Evolutionary conservation across 2,329 filamentous ascomycete species (phyloP).

Genomic region (Fusarium dlaminii): DNA sequence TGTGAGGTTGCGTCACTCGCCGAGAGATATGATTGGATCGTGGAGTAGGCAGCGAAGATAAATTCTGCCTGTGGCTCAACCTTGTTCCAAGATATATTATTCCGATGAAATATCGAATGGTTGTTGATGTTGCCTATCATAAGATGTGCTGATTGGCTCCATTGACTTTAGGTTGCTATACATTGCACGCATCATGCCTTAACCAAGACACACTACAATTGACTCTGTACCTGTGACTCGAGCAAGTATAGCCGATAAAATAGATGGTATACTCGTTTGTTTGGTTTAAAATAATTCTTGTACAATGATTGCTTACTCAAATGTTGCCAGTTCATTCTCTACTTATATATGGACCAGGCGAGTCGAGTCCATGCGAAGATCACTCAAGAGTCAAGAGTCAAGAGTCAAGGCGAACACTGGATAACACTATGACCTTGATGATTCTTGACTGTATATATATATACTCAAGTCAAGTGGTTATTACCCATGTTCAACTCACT

Average conservation of each 20-base stretch:
- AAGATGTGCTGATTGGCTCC: neutral
- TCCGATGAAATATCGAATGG: neutral
- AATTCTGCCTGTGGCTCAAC: neutral
- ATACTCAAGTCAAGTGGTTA: too few relatives aligned
- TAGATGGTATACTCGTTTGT: neutral
- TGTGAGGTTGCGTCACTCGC: neutral
- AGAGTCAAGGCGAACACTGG: neutral
- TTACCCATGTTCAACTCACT: neutral
- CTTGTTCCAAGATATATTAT: neutral
- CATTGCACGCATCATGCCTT: neutral
- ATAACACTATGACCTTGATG: accelerated
- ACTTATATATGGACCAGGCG: neutral
- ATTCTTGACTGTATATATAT: too few relatives aligned
- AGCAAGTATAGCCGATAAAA: neutral
- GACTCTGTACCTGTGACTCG: neutral
- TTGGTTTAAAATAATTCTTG: too few relatives aligned
- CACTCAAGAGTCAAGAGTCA: neutral
- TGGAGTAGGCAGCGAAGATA: neutral
- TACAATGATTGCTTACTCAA: neutral
- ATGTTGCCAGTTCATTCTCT: neutral
- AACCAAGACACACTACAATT: neutral
- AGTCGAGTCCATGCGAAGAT: neutral
- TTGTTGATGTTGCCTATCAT: neutral
- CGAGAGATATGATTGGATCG: constrained; percentile 17
- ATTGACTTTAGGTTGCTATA: neutral